Evolutionary conservation across 2,329 filamentous ascomycete genomes (phyloP), one percentile per base, ranked within the genome.

Genomic region (Chaetothyriales sp.): DNA sequence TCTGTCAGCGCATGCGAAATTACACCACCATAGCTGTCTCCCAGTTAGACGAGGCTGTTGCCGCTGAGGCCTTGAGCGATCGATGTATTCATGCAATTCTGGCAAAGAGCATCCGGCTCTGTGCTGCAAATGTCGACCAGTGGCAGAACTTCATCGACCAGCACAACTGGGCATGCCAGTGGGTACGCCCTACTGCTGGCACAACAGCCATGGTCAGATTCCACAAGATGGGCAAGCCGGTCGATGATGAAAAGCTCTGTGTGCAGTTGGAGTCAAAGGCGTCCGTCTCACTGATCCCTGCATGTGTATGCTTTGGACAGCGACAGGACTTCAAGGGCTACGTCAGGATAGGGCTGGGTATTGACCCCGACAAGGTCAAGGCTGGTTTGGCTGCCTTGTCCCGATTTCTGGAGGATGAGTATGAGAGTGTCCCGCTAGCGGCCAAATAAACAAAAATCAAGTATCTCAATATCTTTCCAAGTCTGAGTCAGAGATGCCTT

Each of bases 11-110:
- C 12, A 80, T 81, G 1, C 74, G 86, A 43, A 83, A 92, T 64
- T 93, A 92, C 70, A 93, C 86, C 2, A 88, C 84, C 22, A 93
- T 93, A 60, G 84, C 83, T 42, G 86, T 93, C 0, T 85, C 84
- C n/a, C 79, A 83, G 61, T 69, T 95, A 5, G 86, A 93, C 63
- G 86, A 94, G 63, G 76, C 78, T 47, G 73, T 94, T 9, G 88
- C 86, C 1, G 76, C 78, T 25, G 90, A 81, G 61, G 87, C 88
- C 0, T 69, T 95, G 6, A 77, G 77, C 9, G 69, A 76, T 1
- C 68, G 72, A 32, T 81, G 83, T 18, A 76, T 87, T n/a, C 73
- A 82, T 55, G 70, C 67, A 9, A 67, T 87, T 2, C 70, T 86
- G 2, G 70, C 68, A 2, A 72, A 80, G 15, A 87, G 87, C 60